Conservation (phyloP, 225 moss, liverwort and hornwort genomes). For the Straminergon stramineum region DNA sequence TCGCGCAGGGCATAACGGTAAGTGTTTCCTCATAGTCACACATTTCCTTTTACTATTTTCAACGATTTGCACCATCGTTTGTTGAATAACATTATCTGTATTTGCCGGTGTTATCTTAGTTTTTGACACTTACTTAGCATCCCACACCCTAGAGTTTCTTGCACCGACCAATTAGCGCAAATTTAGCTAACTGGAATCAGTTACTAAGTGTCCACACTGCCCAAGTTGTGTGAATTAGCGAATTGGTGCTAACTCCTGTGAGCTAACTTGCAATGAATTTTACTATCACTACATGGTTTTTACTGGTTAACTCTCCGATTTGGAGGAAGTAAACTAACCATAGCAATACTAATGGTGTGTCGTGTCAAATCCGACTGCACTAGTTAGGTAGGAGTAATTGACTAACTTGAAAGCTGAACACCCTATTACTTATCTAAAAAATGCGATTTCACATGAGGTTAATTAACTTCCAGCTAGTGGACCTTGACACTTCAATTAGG, state of each 20-base stretch:
- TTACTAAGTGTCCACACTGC: neutral
- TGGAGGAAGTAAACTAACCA: neutral
- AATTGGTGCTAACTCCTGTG: neutral
- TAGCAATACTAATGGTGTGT: neutral
- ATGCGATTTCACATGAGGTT: neutral
- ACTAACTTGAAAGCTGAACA: neutral
- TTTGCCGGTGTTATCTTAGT: neutral
- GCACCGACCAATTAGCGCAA: neutral
- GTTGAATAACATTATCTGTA: neutral
- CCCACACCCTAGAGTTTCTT: neutral
- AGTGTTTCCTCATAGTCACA: neutral
- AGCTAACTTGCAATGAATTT: neutral
- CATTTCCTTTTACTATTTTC: neutral
- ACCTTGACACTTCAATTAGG: too few relatives aligned
- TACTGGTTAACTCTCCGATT: neutral
- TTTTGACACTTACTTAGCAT: neutral
- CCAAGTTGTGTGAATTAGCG: neutral
- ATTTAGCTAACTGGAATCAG: neutral
- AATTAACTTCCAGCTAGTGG: neutral
- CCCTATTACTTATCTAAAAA: neutral
- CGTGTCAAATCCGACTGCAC: neutral
- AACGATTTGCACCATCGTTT: neutral
- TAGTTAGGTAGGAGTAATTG: neutral
- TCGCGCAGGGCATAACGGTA: slow-evolving; percentile 30
- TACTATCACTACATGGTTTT: neutral